Evolutionary conservation across 2,329 filamentous ascomycete species (phyloP), one percentile per base, ranked within the genome.

Genomic region (Alternaria consortialis): DNA sequence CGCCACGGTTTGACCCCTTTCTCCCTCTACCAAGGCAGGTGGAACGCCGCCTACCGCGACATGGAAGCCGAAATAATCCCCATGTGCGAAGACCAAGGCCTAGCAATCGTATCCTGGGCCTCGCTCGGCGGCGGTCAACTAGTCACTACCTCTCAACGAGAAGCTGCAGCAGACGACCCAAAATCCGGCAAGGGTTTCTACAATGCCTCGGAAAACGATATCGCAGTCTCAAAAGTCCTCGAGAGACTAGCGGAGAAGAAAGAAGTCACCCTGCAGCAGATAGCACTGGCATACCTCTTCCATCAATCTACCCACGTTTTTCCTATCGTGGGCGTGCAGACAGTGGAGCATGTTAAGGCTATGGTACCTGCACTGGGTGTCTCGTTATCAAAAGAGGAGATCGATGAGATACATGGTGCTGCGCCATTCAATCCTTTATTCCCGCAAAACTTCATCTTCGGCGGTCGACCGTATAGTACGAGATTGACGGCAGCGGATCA

Each of bases 261-360:
- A 7, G 20, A 7, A 5, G n/a, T 39, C 4, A 23, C 27, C 3
- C 2, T 47, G 29, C 32, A 17, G 27, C n/a, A 23, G 6, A 31
- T 64, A 58, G 51, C 62, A 2, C 34, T 65, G n/a, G 64, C 64
- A 29, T 66, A 64, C 43, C 42, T 65, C 1, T 60, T 66, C 42
- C 62, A 64, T 27, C 56, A 65, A 15, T 66, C 88, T 0, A 86
- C 89, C 0, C 86, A 91, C 68, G 88, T 93, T 12, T 91, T 91
- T 72, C 91, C 91, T 1, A 87, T 93, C 42, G 82, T 92, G 6
- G 90, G 90, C 13, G 88, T 88, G 0, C 84, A 89, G 13, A 92
- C 87, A 65, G 75, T 91, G 13, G 86, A 89, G 47, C 90, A 93
- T 70, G 79, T 93, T 43, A 85, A 88, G 71, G 6, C 15, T 11